Percentiles rank a stretch among this genome's conserved stretches.
phyloP scores from a whole-genome alignment of 2,329 filamentous ascomycete species.

The Ophiostoma quercus region DNA sequence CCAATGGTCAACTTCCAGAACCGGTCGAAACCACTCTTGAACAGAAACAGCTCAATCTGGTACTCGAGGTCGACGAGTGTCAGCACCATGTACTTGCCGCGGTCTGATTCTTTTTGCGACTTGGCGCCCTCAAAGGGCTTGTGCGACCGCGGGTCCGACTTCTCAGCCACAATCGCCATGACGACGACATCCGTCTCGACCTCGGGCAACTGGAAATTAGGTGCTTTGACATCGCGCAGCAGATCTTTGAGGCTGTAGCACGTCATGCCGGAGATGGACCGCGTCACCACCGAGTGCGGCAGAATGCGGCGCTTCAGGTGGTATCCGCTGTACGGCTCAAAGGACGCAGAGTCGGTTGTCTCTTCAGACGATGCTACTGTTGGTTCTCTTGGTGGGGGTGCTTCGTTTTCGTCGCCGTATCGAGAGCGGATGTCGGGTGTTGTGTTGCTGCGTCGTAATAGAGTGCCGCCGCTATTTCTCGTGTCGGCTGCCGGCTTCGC shows the following conservation, averaged over 20 bases:
- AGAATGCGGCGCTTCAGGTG: constrained; percentile 80
- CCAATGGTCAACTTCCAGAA: constrained; percentile 93
- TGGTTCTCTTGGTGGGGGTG: neutral
- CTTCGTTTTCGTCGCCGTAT: constrained; percentile 11
- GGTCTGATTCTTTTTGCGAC: constrained; percentile 38
- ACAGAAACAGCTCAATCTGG: constrained; percentile 88
- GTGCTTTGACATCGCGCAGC: constrained; percentile 72
- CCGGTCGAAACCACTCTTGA: constrained; percentile 80
- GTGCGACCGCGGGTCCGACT: constrained; percentile 70
- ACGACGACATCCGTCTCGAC: constrained; percentile 85
- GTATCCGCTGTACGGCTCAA: constrained; percentile 80
- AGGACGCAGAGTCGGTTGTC: constrained; percentile 41
- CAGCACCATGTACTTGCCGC: constrained; percentile 88
- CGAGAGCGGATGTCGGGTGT: constrained; percentile 33
- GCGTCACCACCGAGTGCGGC: constrained; percentile 71
- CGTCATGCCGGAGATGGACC: constrained; percentile 73
- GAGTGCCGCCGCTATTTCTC: constrained; percentile 13
- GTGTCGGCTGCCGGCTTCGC: neutral
- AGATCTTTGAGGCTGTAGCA: constrained; percentile 74
- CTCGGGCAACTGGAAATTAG: constrained; percentile 73
- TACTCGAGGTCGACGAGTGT: constrained; percentile 82
- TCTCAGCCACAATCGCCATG: constrained; percentile 79
- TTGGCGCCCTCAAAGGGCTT: constrained; percentile 40
- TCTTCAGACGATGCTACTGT: neutral
- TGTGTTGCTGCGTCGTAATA: constrained; percentile 43